These are phyloP conservation scores for Hericium coralloides DNA, from an alignment of 768 basidiomycete species.

Conservation along the genomic window DNA sequence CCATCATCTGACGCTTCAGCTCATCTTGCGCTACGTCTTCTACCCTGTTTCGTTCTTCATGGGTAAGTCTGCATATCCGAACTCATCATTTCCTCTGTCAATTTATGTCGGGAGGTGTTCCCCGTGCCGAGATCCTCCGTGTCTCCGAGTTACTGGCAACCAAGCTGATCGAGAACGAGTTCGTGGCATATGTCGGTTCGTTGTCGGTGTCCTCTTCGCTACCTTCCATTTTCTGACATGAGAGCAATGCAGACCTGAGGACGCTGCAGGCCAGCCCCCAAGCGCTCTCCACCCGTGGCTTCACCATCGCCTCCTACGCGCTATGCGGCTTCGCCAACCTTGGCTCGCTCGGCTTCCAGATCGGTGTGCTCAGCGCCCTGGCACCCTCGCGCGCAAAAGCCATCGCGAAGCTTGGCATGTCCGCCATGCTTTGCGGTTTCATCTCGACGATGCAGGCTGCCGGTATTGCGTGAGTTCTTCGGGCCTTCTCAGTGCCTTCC, in stretches of 20 bases:
- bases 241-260: conserved; percentile 37
- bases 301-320: conserved; percentile 77
- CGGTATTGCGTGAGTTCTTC: conserved; percentile 44
- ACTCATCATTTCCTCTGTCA: too few relatives aligned
- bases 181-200: conserved; percentile 56
- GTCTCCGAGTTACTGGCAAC: conserved; percentile 81
- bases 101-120: conserved; percentile 38
- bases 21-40: conserved; percentile 79
- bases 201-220: neutral
- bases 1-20: conserved; percentile 71
- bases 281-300: conserved; percentile 64
- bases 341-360: conserved; percentile 79
- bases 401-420: conserved; percentile 64
- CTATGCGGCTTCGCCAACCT: conserved; percentile 91
- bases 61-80: neutral
- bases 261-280: conserved; percentile 32
- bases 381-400: conserved; percentile 60
- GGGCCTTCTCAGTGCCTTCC: neutral
- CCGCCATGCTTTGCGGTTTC: conserved; percentile 66
- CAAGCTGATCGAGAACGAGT: conserved; percentile 85
- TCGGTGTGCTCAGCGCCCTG: conserved; percentile 63
- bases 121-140: conserved; percentile 65
- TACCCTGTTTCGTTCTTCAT: conserved; percentile 83
- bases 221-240: neutral
- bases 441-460: conserved; percentile 56